A percentile compares a stretch with the other conserved stretches of the same genome.
phyloP scores from a whole-genome alignment of 495 filamentous ascomycete genomes.

The Penicillium ucsense region DNA sequence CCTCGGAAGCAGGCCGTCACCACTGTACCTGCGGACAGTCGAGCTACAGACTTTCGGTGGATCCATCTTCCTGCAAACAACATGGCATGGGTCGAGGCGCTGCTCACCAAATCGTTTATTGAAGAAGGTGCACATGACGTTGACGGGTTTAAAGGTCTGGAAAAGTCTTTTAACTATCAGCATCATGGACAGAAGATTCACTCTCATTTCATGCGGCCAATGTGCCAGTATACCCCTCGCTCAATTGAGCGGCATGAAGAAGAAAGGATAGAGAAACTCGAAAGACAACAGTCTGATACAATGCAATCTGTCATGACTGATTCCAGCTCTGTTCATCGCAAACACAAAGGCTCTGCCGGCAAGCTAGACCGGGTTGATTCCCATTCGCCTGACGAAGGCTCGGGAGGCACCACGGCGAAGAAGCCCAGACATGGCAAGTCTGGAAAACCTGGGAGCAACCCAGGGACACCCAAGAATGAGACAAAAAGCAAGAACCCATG shows the following conservation, averaged over 20 bases:
- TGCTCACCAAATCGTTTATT: constrained; percentile 57
- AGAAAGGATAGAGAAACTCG: constrained; percentile 23
- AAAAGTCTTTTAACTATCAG: constrained; percentile 54
- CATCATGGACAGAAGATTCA: constrained; percentile 53
- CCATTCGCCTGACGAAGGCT: constrained; percentile 25
- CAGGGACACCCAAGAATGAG: constrained; percentile 25
- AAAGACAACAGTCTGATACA: constrained; percentile 16
- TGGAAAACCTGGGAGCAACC: constrained; percentile 27
- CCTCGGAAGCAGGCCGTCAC: constrained; percentile 39
- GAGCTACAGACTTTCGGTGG: constrained; percentile 54
- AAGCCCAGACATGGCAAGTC: constrained; percentile 35
- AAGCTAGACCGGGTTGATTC: constrained; percentile 23
- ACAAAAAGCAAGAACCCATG: constrained; percentile 26
- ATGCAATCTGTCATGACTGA: constrained; percentile 3
- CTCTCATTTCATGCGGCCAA: constrained; percentile 57
- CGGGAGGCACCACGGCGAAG: constrained; percentile 11
- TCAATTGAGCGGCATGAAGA: constrained; percentile 31
- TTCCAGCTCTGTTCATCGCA: constrained; percentile 7
- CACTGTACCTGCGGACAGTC: constrained; percentile 43
- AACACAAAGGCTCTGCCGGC: constrained; percentile 17
- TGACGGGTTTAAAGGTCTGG: constrained; percentile 57
- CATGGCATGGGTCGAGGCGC: constrained; percentile 50
- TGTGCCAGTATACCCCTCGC: constrained; percentile 50
- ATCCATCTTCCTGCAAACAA: constrained; percentile 61
- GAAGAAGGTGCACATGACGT: constrained; percentile 57